These are phyloP conservation scores for Beta vulgaris DNA, from an alignment of 148 eudicot genomes.

Conservation along the genomic window DNA sequence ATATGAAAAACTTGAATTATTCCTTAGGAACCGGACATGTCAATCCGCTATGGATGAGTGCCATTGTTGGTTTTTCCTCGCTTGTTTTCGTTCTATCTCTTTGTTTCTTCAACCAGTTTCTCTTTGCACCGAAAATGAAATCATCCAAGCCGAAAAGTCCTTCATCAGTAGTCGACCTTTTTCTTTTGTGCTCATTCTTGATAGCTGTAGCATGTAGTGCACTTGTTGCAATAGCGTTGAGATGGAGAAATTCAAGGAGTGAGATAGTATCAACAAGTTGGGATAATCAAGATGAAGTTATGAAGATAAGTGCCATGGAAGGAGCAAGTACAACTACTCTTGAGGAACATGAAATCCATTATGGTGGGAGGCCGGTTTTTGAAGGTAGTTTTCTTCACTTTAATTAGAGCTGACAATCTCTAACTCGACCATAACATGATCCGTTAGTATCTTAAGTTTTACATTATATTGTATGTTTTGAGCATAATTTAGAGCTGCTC, in stretches of 20 bases:
- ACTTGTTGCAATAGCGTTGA: constrained; percentile 36
- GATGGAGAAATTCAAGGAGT: constrained; percentile 38
- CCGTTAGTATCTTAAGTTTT: too few species aligned
- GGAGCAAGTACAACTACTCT: constrained; percentile 13
- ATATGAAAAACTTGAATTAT: constrained; percentile 29
- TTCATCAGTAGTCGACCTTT: constrained; percentile 47
- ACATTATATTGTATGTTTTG: too few species aligned
- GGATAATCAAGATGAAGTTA: constrained; percentile 24
- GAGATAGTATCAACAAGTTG: constrained; percentile 8
- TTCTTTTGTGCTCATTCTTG: constrained; percentile 50
- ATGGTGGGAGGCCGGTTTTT: constrained; percentile 59
- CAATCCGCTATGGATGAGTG: constrained; percentile 41
- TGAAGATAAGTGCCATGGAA: constrained; percentile 31
- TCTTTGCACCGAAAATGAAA: constrained; percentile 30
- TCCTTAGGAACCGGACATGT: constrained; percentile 37
- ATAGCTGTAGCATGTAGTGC: constrained; percentile 28
- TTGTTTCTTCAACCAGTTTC: constrained; percentile 44
- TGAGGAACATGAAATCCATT: constrained; percentile 60
- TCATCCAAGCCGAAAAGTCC: constrained; percentile 36
- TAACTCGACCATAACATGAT: too few species aligned
- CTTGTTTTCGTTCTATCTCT: constrained; percentile 47
- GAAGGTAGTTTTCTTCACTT: constrained; percentile 38
- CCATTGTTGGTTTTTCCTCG: constrained; percentile 38
- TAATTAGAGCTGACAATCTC: too few species aligned
- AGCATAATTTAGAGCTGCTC: too few species aligned